Evolutionary conservation across 164 flowering plant species (phyloP).

Genomic region (Sedum album): DNA sequence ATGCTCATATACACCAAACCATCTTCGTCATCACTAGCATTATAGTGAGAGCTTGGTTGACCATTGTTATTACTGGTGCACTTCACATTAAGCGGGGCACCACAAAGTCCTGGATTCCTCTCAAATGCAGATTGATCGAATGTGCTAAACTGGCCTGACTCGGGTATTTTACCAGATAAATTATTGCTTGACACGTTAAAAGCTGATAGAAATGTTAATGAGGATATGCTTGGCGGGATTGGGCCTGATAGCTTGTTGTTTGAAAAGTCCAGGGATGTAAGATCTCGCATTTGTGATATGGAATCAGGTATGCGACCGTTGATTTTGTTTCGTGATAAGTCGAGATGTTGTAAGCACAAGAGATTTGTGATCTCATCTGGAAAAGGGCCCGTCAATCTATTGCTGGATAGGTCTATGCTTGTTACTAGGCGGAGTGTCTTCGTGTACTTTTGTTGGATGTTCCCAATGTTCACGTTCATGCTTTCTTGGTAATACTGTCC

Average conservation of each 20-base stretch:
- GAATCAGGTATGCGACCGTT: slow-evolving; percentile 27
- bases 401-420: no score
- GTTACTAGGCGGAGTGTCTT: slow-evolving; percentile 27
- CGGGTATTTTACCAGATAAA: slow-evolving; percentile 35
- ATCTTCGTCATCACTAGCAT: no score
- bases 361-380: slow-evolving; percentile 21
- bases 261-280: slow-evolving; percentile 54
- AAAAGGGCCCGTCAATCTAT: slow-evolving; percentile 21
- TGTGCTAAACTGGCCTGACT: slow-evolving; percentile 23
- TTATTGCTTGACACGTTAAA: slow-evolving; percentile 39
- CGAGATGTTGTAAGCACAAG: slow-evolving; percentile 19
- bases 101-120: slow-evolving; percentile 38
- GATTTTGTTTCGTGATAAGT: slow-evolving; percentile 31
- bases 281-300: slow-evolving; percentile 20
- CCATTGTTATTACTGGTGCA: slow-evolving; percentile 5
- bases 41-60: no score
- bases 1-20: no score
- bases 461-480: slow-evolving; percentile 17
- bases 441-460: slow-evolving; percentile 17
- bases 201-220: slow-evolving; percentile 21
- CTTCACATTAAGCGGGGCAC: slow-evolving; percentile 18
- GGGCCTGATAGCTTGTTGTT: slow-evolving; percentile 31
- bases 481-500: slow-evolving; percentile 26
- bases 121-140: slow-evolving; percentile 19
- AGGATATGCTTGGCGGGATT: slow-evolving; percentile 31